A percentile compares a stretch with the other conserved stretches of the same genome.
Evolutionary conservation across 2,329 filamentous ascomycete species (phyloP).

Genomic region (Pestalotiopsis sp.): DNA sequence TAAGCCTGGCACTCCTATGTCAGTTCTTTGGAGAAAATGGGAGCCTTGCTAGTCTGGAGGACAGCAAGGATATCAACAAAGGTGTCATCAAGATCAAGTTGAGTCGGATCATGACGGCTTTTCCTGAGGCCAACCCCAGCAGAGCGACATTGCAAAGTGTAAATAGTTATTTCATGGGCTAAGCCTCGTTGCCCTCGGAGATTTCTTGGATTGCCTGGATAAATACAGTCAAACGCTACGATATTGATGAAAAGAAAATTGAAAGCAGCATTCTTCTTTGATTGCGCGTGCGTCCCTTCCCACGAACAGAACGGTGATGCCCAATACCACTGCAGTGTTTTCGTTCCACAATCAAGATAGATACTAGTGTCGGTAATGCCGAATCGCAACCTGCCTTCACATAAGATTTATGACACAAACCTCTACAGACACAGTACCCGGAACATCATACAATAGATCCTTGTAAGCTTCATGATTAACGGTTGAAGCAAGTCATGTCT

Average conservation of each 20-base stretch:
- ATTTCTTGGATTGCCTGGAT: neutral
- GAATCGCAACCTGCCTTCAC: neutral
- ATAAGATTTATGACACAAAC: neutral
- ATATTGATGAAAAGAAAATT: neutral
- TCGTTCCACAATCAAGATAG: neutral
- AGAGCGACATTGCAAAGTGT: conserved; percentile 86
- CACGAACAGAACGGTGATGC: neutral
- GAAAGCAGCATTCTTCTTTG: neutral
- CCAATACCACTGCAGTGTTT: neutral
- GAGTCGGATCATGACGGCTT: conserved; percentile 78
- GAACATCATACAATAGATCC: too few species aligned
- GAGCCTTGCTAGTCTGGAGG: conserved; percentile 11
- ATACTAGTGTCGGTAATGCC: neutral
- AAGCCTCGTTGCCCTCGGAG: neutral
- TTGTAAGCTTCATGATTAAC: too few species aligned
- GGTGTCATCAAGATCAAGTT: conserved; percentile 74
- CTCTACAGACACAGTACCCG: too few species aligned
- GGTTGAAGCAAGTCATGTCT: too few species aligned
- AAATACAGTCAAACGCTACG: neutral
- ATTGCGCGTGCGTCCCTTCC: neutral
- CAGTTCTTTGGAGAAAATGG: conserved; percentile 70
- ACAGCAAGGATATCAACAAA: conserved; percentile 61
- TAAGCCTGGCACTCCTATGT: conserved; percentile 76
- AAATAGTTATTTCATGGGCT: conserved; percentile 80
- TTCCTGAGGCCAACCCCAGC: conserved; percentile 81